These are phyloP conservation scores for Akanthomyces lecanii DNA, from an alignment of 2,329 filamentous ascomycete genomes.

Conservation along the genomic window DNA sequence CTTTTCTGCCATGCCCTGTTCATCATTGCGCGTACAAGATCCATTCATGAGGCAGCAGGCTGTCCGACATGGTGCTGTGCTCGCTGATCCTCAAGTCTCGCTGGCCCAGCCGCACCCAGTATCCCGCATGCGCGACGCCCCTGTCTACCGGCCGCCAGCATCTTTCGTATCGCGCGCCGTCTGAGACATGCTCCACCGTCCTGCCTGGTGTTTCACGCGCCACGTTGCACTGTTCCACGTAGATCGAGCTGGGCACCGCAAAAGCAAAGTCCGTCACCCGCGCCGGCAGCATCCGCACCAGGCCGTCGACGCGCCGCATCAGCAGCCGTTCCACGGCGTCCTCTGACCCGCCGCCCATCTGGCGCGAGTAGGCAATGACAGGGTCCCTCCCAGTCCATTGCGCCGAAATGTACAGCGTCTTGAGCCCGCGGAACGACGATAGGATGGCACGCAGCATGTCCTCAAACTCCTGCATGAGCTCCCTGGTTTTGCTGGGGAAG, in stretches of 20 bases:
- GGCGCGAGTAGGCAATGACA: not conserved
- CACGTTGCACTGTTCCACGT: conserved; percentile 18
- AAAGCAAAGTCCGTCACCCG: conserved; percentile 22
- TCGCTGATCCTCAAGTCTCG: conserved; percentile 18
- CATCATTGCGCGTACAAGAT: conserved; percentile 16
- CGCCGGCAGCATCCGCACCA: conserved; percentile 21
- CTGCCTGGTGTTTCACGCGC: conserved; percentile 16
- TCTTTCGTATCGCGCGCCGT: conserved; percentile 20
- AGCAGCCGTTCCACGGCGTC: conserved; percentile 10
- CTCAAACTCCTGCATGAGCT: conserved; percentile 15
- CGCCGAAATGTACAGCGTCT: conserved; percentile 21
- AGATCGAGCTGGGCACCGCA: conserved; percentile 24
- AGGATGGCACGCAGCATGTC: conserved; percentile 21
- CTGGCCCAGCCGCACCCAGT: conserved; percentile 27
- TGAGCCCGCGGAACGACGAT: conserved; percentile 18
- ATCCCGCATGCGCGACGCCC: conserved; percentile 20
- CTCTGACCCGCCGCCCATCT: not conserved
- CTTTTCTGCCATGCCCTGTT: not conserved
- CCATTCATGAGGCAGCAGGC: conserved; percentile 4
- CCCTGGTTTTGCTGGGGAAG: conserved; percentile 14
- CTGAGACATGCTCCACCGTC: conserved; percentile 20
- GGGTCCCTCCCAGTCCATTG: conserved; percentile 16
- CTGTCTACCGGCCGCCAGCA: conserved; percentile 22
- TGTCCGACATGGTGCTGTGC: not conserved
- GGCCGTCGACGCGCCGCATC: conserved; percentile 19